Conservation (phyloP, 2,329 filamentous ascomycete species). For the Trichoderma afroharzianum region DNA sequence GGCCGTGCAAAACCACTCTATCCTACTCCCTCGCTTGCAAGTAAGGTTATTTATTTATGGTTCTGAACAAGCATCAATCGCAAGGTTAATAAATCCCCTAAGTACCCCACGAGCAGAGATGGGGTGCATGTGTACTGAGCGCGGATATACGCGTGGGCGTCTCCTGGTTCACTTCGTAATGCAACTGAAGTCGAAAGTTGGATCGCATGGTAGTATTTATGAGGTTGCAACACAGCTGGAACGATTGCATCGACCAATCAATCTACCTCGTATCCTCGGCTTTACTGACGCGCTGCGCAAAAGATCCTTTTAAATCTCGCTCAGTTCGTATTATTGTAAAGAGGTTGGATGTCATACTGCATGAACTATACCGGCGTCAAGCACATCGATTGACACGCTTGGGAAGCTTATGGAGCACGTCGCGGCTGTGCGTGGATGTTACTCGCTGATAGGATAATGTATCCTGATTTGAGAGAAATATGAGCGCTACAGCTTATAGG, state of each 20-base stretch:
- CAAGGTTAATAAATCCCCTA: background rate
- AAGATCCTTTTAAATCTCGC: background rate
- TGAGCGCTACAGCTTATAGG: background rate
- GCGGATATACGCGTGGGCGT: background rate
- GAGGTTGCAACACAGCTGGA: background rate
- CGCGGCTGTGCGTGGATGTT: background rate
- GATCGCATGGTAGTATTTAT: background rate
- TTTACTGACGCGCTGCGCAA: background rate
- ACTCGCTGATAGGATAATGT: background rate
- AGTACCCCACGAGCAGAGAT: background rate
- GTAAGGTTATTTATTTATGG: conserved; percentile 11
- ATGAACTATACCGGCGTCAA: background rate
- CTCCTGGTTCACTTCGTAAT: background rate
- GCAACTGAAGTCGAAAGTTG: background rate
- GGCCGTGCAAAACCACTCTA: too few relatives aligned
- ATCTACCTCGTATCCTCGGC: background rate
- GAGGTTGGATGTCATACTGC: background rate
- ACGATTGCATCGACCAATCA: background rate
- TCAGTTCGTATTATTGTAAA: background rate
- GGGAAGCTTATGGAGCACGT: background rate
- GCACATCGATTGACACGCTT: background rate
- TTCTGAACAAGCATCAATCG: background rate
- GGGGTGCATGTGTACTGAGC: background rate
- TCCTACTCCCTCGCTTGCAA: background rate
- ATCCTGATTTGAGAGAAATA: background rate